Percentiles rank a stretch among this genome's conserved stretches.
Evolutionary conservation across 2,329 filamentous ascomycete species (phyloP).

Genomic region (Grosmannia penicillata): DNA sequence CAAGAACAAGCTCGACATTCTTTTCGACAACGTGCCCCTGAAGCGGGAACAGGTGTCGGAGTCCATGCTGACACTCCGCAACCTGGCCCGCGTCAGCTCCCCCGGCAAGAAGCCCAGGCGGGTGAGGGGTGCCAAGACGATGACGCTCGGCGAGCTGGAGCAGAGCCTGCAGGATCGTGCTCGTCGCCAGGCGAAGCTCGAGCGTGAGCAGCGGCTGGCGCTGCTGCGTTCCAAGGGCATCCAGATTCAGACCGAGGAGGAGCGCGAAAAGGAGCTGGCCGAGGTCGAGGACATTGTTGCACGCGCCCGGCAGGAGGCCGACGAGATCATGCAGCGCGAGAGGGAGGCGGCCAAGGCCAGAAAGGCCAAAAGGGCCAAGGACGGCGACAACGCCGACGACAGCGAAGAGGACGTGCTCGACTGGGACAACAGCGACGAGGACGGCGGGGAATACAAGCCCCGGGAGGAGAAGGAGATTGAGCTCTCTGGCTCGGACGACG

Average conservation of each 20-base stretch:
- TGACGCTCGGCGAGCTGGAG: constrained; percentile 39
- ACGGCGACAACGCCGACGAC: constrained; percentile 29
- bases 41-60: constrained; percentile 47
- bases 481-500: constrained; percentile 10
- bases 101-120: constrained; percentile 29
- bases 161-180: constrained; percentile 50
- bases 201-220: constrained; percentile 64
- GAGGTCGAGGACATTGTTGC: constrained; percentile 81
- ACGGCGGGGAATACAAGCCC: constrained; percentile 2
- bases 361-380: constrained; percentile 36
- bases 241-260: constrained; percentile 69
- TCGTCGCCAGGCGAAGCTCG: constrained; percentile 62
- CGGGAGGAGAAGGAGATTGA: constrained; percentile 9
- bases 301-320: constrained; percentile 66
- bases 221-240: constrained; percentile 68
- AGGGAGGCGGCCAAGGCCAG: constrained; percentile 59
- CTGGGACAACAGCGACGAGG: constrained; percentile 20
- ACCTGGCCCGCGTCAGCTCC: constrained; percentile 56
- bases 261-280: constrained; percentile 67
- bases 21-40: constrained; percentile 55
- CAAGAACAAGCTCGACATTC: constrained; percentile 38
- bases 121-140: constrained; percentile 5
- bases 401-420: constrained; percentile 20
- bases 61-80: constrained; percentile 53
- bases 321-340: constrained; percentile 65